Evolutionary conservation across 805 yeast species (phyloP).

Genomic region (Limtongia smithiae): DNA sequence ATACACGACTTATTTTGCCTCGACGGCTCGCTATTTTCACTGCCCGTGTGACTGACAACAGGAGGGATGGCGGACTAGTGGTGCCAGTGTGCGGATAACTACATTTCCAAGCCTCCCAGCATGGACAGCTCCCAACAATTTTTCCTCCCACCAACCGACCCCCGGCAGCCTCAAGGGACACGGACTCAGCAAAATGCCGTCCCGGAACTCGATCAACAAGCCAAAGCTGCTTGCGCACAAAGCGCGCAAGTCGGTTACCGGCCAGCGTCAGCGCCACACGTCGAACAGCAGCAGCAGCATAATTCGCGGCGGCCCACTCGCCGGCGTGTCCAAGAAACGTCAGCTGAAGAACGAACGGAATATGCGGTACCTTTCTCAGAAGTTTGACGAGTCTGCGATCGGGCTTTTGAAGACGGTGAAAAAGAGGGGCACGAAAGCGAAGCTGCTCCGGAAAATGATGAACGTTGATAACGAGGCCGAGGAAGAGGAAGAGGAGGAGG

Average conservation of each 20-base stretch:
- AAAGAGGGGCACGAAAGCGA: not conserved
- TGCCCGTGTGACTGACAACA: too few species aligned
- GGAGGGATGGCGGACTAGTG: too few species aligned
- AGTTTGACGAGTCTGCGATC: constrained; percentile 32
- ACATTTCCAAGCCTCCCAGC: constrained; percentile 4
- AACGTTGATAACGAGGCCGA: constrained; percentile 29
- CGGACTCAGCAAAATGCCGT: constrained; percentile 53
- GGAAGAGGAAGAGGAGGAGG: constrained; percentile 41
- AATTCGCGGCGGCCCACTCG: too few species aligned
- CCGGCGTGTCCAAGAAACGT: constrained; percentile 63
- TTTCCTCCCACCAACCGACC: too few species aligned
- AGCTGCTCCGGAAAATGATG: not conserved
- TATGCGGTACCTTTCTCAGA: constrained; percentile 60
- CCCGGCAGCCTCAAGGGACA: too few species aligned
- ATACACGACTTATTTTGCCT: too few species aligned
- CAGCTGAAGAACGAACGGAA: constrained; percentile 78
- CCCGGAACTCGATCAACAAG: constrained; percentile 75
- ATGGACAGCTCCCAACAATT: too few species aligned
- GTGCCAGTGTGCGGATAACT: too few species aligned
- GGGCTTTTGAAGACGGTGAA: not conserved
- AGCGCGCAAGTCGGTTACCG: constrained; percentile 39
- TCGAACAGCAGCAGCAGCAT: too few species aligned
- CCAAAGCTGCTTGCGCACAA: constrained; percentile 60
- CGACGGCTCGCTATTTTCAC: too few species aligned
- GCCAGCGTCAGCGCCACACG: constrained; percentile 30